Base-by-base conservation (phyloP, 352 stramenopile genomes). In the Nothophytophthora sp. region DNA sequence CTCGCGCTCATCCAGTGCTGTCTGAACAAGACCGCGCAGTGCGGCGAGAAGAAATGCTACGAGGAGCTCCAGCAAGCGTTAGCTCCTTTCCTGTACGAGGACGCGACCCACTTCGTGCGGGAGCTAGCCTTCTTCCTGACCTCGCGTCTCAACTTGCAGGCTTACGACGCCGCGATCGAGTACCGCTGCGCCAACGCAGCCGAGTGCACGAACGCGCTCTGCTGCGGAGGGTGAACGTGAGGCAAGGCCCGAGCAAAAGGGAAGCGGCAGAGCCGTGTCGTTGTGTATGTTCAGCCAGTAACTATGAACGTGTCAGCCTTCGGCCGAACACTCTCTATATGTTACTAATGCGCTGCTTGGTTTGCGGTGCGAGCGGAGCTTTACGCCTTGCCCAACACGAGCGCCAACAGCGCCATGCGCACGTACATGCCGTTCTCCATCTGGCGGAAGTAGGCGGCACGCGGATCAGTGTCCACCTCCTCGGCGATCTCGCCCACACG, bases 351-450 rank as follows among this genome's bases (percentile, higher is more conserved):
- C n/a, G n/a, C n/a, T n/a, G n/a, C n/a, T n/a, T n/a, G n/a, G n/a
- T n/a, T n/a, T n/a, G n/a, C n/a, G n/a, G n/a, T n/a, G n/a, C n/a
- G n/a, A 29, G 11, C 40, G 19, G 27, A 20, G 1, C 18, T 38
- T 71, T 87, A 94, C 50, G 67, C 77, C 65, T 90, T 88, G 48
- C 81, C 80, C 55, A 98, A 61, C 18, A 99, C 80, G 8, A 99
- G 79, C 24, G 95, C 87, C 38, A 99, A 83, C 57, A 99, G 67
- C 37, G 98, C 97, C 96, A 99, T 99, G 66, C 98, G 90, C 54
- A 98, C 93, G 73, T 96, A 99, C 96, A 99, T 99, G 50, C 98
- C 98, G 81, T 99, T 98, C 65, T 96, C 82, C 87, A 97, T 97
- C 77, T 99, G 96, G 54, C 95, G 81, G 65, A 99, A 99, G 72